Evolutionary conservation across 2,329 filamentous ascomycete species (phyloP).

Genomic region (Fusarium sp.): DNA sequence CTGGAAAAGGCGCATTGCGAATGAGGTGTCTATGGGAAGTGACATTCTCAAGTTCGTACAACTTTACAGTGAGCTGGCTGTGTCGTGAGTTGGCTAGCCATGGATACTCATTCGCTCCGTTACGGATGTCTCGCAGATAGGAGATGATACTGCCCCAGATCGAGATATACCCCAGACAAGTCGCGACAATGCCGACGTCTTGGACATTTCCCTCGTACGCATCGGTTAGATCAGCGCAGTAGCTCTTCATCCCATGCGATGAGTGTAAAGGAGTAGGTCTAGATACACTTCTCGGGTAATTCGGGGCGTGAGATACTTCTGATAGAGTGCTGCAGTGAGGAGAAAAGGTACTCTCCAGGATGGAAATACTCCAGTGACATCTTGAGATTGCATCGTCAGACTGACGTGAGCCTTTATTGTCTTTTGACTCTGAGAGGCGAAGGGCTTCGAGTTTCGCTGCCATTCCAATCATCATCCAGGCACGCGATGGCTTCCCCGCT

Average conservation of each 20-base stretch:
- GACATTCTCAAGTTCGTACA: conserved; percentile 42
- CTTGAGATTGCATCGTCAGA: conserved; percentile 20
- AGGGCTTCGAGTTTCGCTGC: conserved; percentile 37
- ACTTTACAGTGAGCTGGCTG: conserved; percentile 34
- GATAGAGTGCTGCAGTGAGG: conserved; percentile 17
- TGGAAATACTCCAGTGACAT: conserved; percentile 42
- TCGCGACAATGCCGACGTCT: conserved; percentile 26
- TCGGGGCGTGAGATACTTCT: conserved; percentile 3
- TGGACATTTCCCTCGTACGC: conserved; percentile 33
- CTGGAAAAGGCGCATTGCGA: conserved; percentile 41
- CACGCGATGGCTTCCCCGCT: conserved; percentile 37
- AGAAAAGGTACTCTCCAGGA: conserved; percentile 34
- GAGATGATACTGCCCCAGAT: conserved; percentile 41
- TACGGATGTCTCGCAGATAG: conserved; percentile 39
- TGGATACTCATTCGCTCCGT: conserved; percentile 37
- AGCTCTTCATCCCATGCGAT: conserved; percentile 29
- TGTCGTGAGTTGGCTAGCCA: conserved; percentile 42
- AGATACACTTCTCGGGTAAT: conserved; percentile 34
- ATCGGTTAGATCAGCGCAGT: conserved; percentile 41
- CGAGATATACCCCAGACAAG: conserved; percentile 7
- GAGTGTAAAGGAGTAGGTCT: conserved; percentile 20
- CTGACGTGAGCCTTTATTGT: background rate
- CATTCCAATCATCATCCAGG: conserved; percentile 47
- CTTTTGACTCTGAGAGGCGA: conserved; percentile 11
- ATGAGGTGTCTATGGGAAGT: conserved; percentile 38